These are phyloP conservation scores for Trifolium dubium DNA, from an alignment of 306 rosid species.

Conservation along the genomic window DNA sequence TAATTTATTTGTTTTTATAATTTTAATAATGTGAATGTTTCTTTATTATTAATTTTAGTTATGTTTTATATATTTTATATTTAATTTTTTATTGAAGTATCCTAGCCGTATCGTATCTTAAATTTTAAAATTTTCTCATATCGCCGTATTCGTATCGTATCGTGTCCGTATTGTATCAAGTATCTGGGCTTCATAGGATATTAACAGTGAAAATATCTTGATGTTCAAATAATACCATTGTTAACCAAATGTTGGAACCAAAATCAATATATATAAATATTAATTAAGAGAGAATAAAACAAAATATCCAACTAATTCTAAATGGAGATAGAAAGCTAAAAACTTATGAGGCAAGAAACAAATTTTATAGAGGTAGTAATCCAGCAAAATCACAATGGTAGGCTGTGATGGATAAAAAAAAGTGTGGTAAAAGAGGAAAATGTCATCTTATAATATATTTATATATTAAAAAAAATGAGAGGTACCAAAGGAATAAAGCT, in stretches of 20 bases:
- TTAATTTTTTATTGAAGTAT: too few relatives aligned
- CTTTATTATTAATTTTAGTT: too few relatives aligned
- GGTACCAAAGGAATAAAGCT: constrained; percentile 51
- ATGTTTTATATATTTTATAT: too few relatives aligned
- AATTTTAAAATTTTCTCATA: too few relatives aligned
- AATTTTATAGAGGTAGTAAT: constrained; percentile 8
- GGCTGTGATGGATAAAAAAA: constrained; percentile 13
- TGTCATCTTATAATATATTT: constrained; percentile 27
- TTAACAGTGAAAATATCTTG: too few relatives aligned
- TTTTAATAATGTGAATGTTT: too few relatives aligned
- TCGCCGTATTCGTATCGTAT: too few relatives aligned
- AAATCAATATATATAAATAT: background rate
- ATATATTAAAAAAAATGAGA: constrained; percentile 35
- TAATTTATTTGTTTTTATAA: too few relatives aligned
- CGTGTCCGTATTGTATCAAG: too few relatives aligned
- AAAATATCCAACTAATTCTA: constrained; percentile 16
- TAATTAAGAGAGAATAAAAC: constrained; percentile 19
- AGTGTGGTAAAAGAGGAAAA: constrained; percentile 19
- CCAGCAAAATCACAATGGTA: constrained; percentile 30
- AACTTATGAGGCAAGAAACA: background rate
- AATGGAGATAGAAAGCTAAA: constrained; percentile 30
- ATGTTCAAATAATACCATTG: too few relatives aligned
- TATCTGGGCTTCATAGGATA: too few relatives aligned
- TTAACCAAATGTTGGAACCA: background rate
- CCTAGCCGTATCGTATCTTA: too few relatives aligned